These are phyloP conservation scores for Naganishia friedmannii DNA, from an alignment of 768 basidiomycete species.

Conservation along the genomic window DNA sequence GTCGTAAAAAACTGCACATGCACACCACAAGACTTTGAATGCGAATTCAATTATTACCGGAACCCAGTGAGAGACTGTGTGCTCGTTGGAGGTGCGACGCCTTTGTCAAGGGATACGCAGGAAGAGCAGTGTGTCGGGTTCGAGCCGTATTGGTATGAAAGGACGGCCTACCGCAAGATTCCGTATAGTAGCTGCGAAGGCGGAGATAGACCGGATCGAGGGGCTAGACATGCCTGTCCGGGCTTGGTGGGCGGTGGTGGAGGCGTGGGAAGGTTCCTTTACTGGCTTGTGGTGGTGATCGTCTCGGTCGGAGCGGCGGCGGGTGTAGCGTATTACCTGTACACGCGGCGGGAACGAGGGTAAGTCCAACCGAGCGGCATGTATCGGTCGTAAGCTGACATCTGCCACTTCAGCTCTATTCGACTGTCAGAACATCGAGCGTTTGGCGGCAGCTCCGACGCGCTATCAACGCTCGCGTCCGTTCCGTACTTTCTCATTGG, in stretches of 20 bases:
- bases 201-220: slow-evolving; percentile 73
- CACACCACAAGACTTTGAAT: slow-evolving; percentile 78
- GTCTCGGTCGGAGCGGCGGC: slow-evolving; percentile 75
- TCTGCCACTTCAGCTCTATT: slow-evolving; percentile 38
- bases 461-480: slow-evolving; percentile 72
- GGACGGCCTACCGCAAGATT: slow-evolving; percentile 85
- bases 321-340: slow-evolving; percentile 77
- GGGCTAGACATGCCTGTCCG: slow-evolving; percentile 71
- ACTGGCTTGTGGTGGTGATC: slow-evolving; percentile 76
- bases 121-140: slow-evolving; percentile 50
- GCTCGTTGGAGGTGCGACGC: slow-evolving; percentile 65
- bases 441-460: slow-evolving; percentile 56
- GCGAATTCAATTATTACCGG: slow-evolving; percentile 87
- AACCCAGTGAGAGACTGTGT: slow-evolving; percentile 71
- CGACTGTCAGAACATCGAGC: slow-evolving; percentile 49
- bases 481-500: slow-evolving; percentile 88
- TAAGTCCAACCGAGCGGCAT: not conserved
- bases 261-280: slow-evolving; percentile 63
- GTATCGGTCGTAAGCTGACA: not conserved
- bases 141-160: slow-evolving; percentile 86
- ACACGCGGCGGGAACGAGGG: slow-evolving; percentile 48
- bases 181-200: slow-evolving; percentile 83
- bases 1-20: slow-evolving; percentile 74
- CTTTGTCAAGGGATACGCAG: slow-evolving; percentile 56
- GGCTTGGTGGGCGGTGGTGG: slow-evolving; percentile 60